Conservation (phyloP, 352 stramenopile species). For the Bremia lactucae region DNA sequence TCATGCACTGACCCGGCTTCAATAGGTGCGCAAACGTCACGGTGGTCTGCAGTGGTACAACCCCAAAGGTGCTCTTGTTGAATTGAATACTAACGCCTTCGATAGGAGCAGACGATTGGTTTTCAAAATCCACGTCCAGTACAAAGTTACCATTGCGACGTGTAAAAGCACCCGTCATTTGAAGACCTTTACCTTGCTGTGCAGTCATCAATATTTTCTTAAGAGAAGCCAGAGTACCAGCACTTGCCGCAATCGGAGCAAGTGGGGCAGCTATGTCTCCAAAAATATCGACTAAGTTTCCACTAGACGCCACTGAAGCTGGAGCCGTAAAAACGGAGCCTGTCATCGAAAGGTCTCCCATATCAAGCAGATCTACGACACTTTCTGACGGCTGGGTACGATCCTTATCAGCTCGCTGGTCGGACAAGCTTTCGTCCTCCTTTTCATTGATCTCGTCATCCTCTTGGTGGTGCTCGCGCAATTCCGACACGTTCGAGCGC, state of each 20-base stretch:
- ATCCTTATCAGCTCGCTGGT: constrained; percentile 39
- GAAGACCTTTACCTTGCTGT: constrained; percentile 83
- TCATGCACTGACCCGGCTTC: constrained; percentile 59
- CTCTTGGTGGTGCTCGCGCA: constrained; percentile 57
- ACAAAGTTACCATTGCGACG: constrained; percentile 52
- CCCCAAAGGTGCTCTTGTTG: constrained; percentile 97
- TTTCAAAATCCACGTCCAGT: constrained; percentile 77
- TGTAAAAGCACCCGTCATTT: constrained; percentile 77
- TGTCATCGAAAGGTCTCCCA: constrained; percentile 73
- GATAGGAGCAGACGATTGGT: constrained; percentile 85
- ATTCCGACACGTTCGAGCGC: constrained; percentile 67
- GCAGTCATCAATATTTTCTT: constrained; percentile 71
- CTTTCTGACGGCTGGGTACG: constrained; percentile 17
- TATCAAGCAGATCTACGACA: constrained; percentile 71
- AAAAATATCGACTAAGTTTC: constrained; percentile 80
- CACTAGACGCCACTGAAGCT: constrained; percentile 20
- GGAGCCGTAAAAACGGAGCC: constrained; percentile 32
- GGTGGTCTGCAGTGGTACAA: constrained; percentile 88
- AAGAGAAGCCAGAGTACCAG: constrained; percentile 13
- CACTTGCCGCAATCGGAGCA: constrained; percentile 12
- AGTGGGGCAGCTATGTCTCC: constrained; percentile 33
- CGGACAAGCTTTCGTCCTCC: constrained; percentile 50
- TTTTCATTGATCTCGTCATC: constrained; percentile 62
- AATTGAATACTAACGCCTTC: constrained; percentile 90
- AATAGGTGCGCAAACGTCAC: constrained; percentile 68